phyloP scores from a whole-genome alignment of 257 asterid genomes.

The Scutellaria minor region DNA sequence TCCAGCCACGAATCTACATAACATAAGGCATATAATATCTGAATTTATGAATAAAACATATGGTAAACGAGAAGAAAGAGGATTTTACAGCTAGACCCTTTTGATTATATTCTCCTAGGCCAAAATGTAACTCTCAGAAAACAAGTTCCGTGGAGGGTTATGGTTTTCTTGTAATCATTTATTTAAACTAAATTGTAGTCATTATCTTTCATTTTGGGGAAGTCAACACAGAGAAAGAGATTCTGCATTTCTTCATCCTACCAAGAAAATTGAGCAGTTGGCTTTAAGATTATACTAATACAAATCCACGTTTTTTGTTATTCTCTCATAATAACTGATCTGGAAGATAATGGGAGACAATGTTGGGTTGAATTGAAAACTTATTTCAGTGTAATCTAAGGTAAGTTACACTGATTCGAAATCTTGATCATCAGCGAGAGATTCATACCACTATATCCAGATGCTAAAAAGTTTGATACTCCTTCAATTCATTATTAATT shows the following conservation, averaged over 20 bases:
- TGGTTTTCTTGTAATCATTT: too few species aligned
- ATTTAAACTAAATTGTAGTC: too few species aligned
- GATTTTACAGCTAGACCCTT: not conserved
- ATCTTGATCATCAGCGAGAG: not conserved
- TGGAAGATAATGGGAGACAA: too few species aligned
- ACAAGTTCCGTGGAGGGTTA: too few species aligned
- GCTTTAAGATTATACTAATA: not conserved
- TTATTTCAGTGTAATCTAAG: not conserved
- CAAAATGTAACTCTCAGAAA: too few species aligned
- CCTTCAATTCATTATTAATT: not conserved
- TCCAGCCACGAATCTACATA: conserved; percentile 88
- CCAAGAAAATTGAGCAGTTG: not conserved
- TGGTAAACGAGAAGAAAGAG: not conserved
- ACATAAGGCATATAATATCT: conserved; percentile 27
- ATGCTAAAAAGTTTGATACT: not conserved
- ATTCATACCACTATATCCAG: not conserved
- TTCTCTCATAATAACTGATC: too few species aligned
- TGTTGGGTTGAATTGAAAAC: too few species aligned
- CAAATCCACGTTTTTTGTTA: too few species aligned
- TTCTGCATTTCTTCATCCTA: not conserved
- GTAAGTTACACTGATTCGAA: not conserved
- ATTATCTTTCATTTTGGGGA: too few species aligned
- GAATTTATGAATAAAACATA: conserved; percentile 19
- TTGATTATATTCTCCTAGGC: too few species aligned
- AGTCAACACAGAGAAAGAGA: not conserved